Base-by-base conservation (phyloP, 2,329 filamentous ascomycete genomes). In the Gaeumannomyces tritici region DNA sequence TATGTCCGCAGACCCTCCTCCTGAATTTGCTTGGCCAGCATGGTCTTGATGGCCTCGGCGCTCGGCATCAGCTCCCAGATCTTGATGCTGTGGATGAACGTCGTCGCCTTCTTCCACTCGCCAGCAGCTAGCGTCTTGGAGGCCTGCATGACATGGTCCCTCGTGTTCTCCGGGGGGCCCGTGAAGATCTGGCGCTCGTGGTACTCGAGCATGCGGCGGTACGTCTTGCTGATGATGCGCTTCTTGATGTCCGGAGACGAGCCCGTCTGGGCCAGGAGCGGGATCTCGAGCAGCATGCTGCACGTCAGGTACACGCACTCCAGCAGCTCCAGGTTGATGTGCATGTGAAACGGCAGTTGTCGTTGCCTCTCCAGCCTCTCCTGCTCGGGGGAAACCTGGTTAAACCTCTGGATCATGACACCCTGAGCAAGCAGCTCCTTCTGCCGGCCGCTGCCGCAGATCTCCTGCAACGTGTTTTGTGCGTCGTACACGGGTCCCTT, bases 101-200 rank as follows among this genome's bases (percentile, higher is more conserved):
- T 84, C 27, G 89, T 93, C 21, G 93, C 89, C 82, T 96, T 96
- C 86, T 96, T 96, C 95, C 95, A 99, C 79, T 99, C 95, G 68
- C 96, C 95, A 26, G 92, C 93, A 35, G 95, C 93, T 65, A 99
- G 84, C 61, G 95, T 93, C 80, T 98, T 97, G 65, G 95, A 96
- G 18, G 93, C 93, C 80, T 98, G 96, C 91, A 99, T 98, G 71
- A 99, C 93, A 73, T 98, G 95, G 77, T 99, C 95, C 69, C 95
- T 89, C 31, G 96, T 99, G 82, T 99, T 99, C 83, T 99, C 95
- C 1, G 95, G 93, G 13, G 95, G 95, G 1, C 95, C 95, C 29
- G 93, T 98, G 82, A 99, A 99, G 75, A 99, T 96, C 76, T 99
- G 95, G 70, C 95, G 89, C 85, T 99, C 95, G 76, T 98, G 95